A percentile compares a stretch with the other conserved stretches of the same genome.
Conservation (phyloP, 495 filamentous ascomycete species). For the Durotheca rogersii region DNA sequence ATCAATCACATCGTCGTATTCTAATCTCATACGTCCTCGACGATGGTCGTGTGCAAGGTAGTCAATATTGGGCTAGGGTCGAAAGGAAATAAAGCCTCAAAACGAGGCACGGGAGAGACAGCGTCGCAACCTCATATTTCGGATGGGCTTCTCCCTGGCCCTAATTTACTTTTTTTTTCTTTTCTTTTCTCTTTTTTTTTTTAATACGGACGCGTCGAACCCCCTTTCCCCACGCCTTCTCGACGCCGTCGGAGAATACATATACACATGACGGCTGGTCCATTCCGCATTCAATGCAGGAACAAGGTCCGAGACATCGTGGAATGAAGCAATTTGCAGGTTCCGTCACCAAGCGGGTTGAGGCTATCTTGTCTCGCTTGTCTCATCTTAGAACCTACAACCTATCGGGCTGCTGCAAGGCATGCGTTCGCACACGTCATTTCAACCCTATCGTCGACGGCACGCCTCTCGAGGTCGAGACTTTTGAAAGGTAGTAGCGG, state of each 20-base stretch:
- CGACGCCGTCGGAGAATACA: conserved; percentile 26
- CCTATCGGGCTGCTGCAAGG: conserved; percentile 25
- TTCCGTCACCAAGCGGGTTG: conserved; percentile 12
- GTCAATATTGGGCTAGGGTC: conserved; percentile 8
- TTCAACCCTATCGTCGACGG: conserved; percentile 17
- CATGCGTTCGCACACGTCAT: conserved; percentile 29
- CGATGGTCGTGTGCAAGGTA: conserved; percentile 17
- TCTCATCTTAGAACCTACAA: not conserved
- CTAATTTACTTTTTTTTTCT: conserved; percentile 34
- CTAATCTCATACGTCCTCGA: conserved; percentile 4
- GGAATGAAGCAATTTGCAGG: conserved; percentile 28
- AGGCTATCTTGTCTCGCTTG: conserved; percentile 18
- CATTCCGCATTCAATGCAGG: conserved; percentile 23
- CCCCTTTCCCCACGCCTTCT: conserved; percentile 17
- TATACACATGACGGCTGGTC: conserved; percentile 6
- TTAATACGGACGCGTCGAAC: no score
- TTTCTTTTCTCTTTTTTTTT: no score
- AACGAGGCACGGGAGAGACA: conserved; percentile 4
- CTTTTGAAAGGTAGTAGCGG: conserved; percentile 7
- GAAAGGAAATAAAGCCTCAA: conserved; percentile 17
- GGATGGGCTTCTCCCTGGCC: conserved; percentile 25
- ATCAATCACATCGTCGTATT: conserved; percentile 26
- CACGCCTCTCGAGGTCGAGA: conserved; percentile 7
- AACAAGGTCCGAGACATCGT: conserved; percentile 29
- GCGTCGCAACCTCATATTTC: conserved; percentile 30